Evolutionary conservation across 352 stramenopile genomes (phyloP), one percentile per base, ranked within the genome.

Genomic region (Globisporangium cederbergense): DNA sequence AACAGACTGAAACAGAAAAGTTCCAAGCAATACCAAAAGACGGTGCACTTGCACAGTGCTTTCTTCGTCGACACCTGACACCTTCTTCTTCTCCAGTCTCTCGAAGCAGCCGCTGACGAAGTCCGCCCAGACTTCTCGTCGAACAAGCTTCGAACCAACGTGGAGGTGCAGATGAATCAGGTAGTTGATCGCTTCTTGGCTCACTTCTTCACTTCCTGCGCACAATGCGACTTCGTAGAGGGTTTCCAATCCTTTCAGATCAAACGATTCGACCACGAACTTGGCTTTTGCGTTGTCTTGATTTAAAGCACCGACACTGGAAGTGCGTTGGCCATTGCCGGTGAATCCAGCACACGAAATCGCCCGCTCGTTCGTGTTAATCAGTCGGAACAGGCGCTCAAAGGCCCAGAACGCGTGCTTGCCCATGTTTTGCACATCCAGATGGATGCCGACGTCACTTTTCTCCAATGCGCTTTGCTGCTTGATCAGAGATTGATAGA

Each of bases 131-230:
- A 90, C 79, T 46, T 91, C 83, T 20, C 75, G 78, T 4, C 81
- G 83, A 45, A 87, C 77, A 14, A 90, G 77, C 49, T 91, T 90
- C 32, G 76, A 83, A 1, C 81, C 81, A 7, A 90, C 74, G 25
- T 91, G 81, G 58, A 89, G 75, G 18, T 88, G 77, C 42, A 91
- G 66, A 52, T 87, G 88, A 14, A 91, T 88, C 45, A 91, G 42
- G 56, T 90, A 90, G 64, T 90, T 84, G 38, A 62, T 77, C 30
- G 79, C 81, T 70, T 83, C 68, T 34, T 83, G 64, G 64, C 70
- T 83, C 16, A 90, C 78, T 13, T 52, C 53, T 25, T 79, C 76
- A 40, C 70, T 68, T 25, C 78, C 64, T 11, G 76, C 74, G 2
- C 62, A 66, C 28, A 90, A 49, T 34, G 75, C 76, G 20, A 89